phyloP scores from a whole-genome alignment of 257 asterid species.

The Thymus quinquecostatus region DNA sequence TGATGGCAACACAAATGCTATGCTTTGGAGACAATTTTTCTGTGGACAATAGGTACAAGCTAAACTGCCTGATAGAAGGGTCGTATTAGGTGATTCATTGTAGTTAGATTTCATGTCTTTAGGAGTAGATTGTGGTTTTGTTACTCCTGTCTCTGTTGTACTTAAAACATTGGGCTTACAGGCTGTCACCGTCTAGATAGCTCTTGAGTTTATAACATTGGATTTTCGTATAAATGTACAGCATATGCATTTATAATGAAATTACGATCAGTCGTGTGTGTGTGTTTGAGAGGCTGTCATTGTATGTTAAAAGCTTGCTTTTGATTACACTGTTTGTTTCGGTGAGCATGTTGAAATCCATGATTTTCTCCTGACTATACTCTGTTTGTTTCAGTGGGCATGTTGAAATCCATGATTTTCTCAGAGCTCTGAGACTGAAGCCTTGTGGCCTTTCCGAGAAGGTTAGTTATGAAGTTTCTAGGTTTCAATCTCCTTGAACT shows the following conservation, averaged over 20 bases:
- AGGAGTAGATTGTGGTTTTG: conserved; percentile 1
- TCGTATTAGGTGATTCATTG: neutral
- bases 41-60: neutral
- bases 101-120: neutral
- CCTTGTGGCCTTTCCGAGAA: conserved; percentile 70
- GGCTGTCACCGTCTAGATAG: conserved; percentile 2
- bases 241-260: conserved; percentile 9
- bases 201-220: conserved; percentile 13
- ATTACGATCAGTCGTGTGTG: neutral
- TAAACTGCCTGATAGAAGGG: conserved; percentile 14
- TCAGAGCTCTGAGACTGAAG: conserved; percentile 70
- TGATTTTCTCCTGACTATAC: conserved; percentile 58
- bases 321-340: conserved; percentile 37
- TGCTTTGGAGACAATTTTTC: conserved; percentile 23
- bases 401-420: conserved; percentile 72
- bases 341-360: conserved; percentile 76
- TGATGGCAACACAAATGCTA: neutral
- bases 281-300: neutral
- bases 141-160: conserved; percentile 7
- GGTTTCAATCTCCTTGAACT: conserved; percentile 14
- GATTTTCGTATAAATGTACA: neutral
- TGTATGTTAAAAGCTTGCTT: conserved; percentile 26
- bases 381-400: conserved; percentile 59
- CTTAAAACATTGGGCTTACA: conserved; percentile 6
- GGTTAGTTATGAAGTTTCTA: conserved; percentile 42